Evolutionary conservation across 257 asterid genomes (phyloP).

Genomic region (Plectranthus barbatus): DNA sequence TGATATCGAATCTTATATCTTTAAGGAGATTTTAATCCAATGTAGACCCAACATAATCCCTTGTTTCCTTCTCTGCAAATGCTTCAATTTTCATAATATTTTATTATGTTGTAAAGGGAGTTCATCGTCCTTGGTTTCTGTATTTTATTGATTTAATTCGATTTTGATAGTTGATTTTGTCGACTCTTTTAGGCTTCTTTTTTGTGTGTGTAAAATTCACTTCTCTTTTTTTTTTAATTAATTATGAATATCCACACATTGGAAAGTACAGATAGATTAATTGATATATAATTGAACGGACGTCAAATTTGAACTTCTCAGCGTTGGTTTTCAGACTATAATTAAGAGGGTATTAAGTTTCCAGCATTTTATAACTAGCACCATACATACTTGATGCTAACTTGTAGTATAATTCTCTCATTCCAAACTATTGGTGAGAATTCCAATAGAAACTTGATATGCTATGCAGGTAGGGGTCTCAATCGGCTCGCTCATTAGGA

Average conservation of each 20-base stretch:
- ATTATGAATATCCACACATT: not conserved
- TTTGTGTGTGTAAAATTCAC: not conserved
- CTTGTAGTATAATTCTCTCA: too few species aligned
- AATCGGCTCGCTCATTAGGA: too few species aligned
- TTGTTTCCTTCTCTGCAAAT: constrained; percentile 21
- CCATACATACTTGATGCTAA: too few species aligned
- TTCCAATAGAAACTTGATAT: too few species aligned
- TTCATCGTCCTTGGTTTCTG: not conserved
- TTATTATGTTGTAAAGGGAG: not conserved
- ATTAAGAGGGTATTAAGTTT: too few species aligned
- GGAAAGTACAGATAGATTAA: not conserved
- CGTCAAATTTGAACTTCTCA: not conserved
- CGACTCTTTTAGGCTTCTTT: not conserved
- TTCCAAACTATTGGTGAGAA: too few species aligned
- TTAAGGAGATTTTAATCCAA: constrained; percentile 22
- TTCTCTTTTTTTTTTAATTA: not conserved
- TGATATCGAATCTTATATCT: constrained; percentile 27
- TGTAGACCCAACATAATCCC: constrained; percentile 38
- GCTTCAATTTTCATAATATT: not conserved
- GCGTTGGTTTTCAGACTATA: not conserved
- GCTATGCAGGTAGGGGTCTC: too few species aligned
- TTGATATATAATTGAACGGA: not conserved
- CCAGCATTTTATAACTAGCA: too few species aligned
- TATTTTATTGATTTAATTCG: not conserved
- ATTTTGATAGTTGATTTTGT: not conserved